Evolutionary conservation across 2,329 filamentous ascomycete genomes (phyloP), one percentile per base, ranked within the genome.

Genomic region (Zasmidium angulare): DNA sequence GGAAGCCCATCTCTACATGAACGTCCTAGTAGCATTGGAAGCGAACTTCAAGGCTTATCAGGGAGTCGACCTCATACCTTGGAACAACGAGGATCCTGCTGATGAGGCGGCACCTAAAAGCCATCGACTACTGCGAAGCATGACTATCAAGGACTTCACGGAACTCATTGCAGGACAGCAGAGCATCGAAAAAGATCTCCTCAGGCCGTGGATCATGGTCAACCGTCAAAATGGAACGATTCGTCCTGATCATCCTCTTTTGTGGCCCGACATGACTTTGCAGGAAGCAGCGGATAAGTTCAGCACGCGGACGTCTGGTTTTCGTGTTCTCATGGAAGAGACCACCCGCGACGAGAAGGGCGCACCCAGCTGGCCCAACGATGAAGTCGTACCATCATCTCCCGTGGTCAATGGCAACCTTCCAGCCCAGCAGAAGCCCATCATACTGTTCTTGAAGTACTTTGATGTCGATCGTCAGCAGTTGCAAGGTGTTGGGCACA

Each of bases 221-320:
- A 98, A 97, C 72, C 89, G 95, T 11, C 95, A 99, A 74, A 99
- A 99, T 74, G 97, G 96, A 76, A 99, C 95, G 0, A 89, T 91
- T 40, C 86, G 95, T 19, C 95, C 96, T 0, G 95, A 99, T 72
- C 88, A 91, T 59, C 90, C 92, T 0, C 86, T 99, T 51, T 85
- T 85, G 72, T 92, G 96, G 70, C 78, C 86, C 1, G 83, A 88
- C 3, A 89, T 91, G 73, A 93, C 75, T 2, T 71, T 81, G 1
- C 77, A 81, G 64, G 92, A 97, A 63, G 86, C 86, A 1, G 81
- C 85, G 56, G 81, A 78, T 58, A 87, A 87, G 78, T 88, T 81
- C 72, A 91, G 78, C 77, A 96, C 81, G 68, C 89, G 81, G 78
- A 87, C 83, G 47, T 79, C 81, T 36, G 78, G 81, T 19, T 86